phyloP scores from a whole-genome alignment of 495 filamentous ascomycete species.

The Halenospora varia region DNA sequence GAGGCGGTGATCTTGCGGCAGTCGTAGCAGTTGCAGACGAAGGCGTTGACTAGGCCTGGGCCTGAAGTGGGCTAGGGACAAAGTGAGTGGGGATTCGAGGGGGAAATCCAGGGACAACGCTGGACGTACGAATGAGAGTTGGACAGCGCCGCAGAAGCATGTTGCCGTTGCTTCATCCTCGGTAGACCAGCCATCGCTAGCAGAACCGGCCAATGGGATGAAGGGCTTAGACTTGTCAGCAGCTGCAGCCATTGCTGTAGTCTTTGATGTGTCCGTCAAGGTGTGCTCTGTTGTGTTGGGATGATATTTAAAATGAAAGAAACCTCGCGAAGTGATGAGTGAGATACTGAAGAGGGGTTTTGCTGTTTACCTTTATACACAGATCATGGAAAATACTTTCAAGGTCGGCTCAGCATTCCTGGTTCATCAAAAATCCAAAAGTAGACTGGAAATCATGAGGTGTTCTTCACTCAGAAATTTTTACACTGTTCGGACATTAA shows the following conservation, averaged over 20 bases:
- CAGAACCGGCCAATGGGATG: slow-evolving; percentile 24
- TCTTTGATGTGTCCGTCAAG: too few relatives aligned
- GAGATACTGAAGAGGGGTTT: too few relatives aligned
- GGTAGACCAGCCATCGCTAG: slow-evolving; percentile 31
- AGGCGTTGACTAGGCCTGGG: slow-evolving; percentile 41
- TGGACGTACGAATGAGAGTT: slow-evolving; percentile 46
- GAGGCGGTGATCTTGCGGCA: slow-evolving; percentile 55
- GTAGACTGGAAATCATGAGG: too few relatives aligned
- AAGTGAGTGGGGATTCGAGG: background rate
- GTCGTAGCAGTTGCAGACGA: slow-evolving; percentile 53
- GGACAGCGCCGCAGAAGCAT: slow-evolving; percentile 51
- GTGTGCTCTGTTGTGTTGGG: too few relatives aligned
- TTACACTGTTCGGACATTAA: too few relatives aligned
- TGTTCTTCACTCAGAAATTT: too few relatives aligned
- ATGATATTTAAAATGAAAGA: too few relatives aligned
- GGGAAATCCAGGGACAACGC: background rate
- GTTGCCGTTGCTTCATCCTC: slow-evolving; percentile 46
- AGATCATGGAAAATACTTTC: too few relatives aligned
- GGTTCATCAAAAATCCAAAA: too few relatives aligned
- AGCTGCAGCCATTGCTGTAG: background rate
- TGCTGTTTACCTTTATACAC: too few relatives aligned
- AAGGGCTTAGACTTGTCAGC: slow-evolving; percentile 1
- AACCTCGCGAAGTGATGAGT: too few relatives aligned
- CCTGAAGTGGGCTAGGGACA: slow-evolving; percentile 33
- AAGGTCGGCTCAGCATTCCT: too few relatives aligned